Evolutionary conservation across 805 yeast genomes (phyloP), one percentile per base, ranked within the genome.

Genomic region (Lachancea waltii): DNA sequence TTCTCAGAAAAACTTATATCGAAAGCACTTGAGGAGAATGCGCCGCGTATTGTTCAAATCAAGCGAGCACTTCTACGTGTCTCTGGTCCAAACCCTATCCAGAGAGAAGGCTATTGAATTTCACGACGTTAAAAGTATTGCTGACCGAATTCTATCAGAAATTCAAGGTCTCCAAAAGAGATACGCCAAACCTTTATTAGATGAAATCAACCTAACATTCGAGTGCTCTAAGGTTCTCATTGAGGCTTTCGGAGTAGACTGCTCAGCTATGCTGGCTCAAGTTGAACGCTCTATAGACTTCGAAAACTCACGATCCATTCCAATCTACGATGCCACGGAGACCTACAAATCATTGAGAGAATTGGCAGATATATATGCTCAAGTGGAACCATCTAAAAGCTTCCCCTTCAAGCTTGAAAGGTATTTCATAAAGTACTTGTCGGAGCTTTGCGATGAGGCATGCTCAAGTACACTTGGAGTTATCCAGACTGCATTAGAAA

Each of bases 111-210:
- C 77, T 0, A 54, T 81, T 6, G 73, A 68, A 27, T 60, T 79
- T 2, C 50, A 67, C 18, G 81, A 81, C 57, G 67, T 82, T 2
- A 66, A 74, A 32, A 70, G 75, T 30, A 65, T 80, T 4, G 75
- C 80, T 0, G 79, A 77, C 33, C 51, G 56, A 26, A 68, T 84
- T 15, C 66, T 77, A 7, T 58, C 60, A 3, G 68, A 69, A 22
- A 72, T 80, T 13, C 64, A 70, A 39, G 49, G 51, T 14, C 54
- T 81, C 19, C 84, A 79, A 45, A 79, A 75, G 43, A 60, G 76
- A 43, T 84, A 79, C 50, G 73, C 72, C 25, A 63, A 61, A 29
- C 81, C 85, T 0, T 58, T 84, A n/a, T 58, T 83, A 30, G 86
- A 77, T 15, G 65, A 65, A 41, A 56, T 83, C 3, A 58, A 69